Evolutionary conservation across 257 asterid genomes (phyloP).

Genomic region (Parsonsia alboflavescens): DNA sequence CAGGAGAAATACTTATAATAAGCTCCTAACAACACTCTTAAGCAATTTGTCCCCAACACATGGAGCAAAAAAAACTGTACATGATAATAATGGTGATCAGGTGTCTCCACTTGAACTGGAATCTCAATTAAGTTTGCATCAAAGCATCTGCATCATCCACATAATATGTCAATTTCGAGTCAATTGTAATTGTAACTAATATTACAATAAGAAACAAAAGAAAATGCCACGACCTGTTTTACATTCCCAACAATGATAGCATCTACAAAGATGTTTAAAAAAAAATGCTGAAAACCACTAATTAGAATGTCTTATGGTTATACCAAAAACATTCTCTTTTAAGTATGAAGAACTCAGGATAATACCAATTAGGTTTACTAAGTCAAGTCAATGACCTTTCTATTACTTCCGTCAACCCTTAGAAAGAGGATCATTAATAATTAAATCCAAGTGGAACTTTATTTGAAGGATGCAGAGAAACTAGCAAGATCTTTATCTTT

Average conservation of each 20-base stretch:
- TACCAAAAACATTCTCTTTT: not conserved
- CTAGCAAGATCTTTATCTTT: not conserved
- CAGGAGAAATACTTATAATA: constrained; percentile 3
- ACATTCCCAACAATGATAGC: not conserved
- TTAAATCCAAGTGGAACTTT: no score
- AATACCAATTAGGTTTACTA: not conserved
- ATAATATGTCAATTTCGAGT: not conserved
- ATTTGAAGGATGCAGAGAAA: not conserved
- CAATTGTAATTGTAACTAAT: not conserved
- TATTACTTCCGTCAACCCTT: not conserved
- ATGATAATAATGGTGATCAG: constrained; percentile 76
- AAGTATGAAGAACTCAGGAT: not conserved
- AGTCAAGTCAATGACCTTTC: not conserved
- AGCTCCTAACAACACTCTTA: not conserved
- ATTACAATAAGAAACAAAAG: not conserved
- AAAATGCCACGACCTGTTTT: not conserved
- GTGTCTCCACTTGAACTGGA: constrained; percentile 84
- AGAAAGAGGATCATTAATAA: no score
- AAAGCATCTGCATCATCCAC: constrained; percentile 39
- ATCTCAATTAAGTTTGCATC: constrained; percentile 67
- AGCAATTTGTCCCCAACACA: not conserved
- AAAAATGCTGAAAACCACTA: not conserved
- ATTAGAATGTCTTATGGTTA: not conserved
- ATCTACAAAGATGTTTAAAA: not conserved
- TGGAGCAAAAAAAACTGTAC: constrained; percentile 25